Percentiles rank a stretch among this genome's conserved stretches.
Conservation (phyloP, 2,329 filamentous ascomycete genomes). For the Alternaria gaisen region DNA sequence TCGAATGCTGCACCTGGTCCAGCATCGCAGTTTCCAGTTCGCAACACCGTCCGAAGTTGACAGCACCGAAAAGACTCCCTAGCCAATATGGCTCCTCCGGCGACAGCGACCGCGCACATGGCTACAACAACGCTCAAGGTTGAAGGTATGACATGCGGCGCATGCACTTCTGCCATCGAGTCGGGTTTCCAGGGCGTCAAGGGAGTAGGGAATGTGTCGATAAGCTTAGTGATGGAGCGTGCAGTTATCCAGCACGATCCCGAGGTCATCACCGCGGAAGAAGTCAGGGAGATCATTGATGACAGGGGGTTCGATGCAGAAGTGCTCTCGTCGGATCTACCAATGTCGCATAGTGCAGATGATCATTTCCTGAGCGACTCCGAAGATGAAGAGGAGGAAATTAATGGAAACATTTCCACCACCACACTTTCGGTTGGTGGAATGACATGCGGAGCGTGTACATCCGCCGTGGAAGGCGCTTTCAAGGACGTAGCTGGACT, state of each 20-base stretch:
- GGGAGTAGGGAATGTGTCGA: conserved; percentile 85
- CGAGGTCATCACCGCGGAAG: conserved; percentile 73
- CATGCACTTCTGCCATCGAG: conserved; percentile 96
- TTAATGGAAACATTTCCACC: conserved; percentile 56
- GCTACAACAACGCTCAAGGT: conserved; percentile 91
- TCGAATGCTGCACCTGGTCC: conserved; percentile 6
- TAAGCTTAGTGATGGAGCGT: conserved; percentile 93
- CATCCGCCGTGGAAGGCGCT: conserved; percentile 81
- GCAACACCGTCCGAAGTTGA: background rate
- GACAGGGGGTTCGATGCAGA: conserved; percentile 92
- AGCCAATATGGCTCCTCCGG: conserved; percentile 37
- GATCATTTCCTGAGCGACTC: conserved; percentile 50
- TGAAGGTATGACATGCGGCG: conserved; percentile 86
- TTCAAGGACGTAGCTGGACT: conserved; percentile 79
- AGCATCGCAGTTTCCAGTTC: conserved; percentile 6
- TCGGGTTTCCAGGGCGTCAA: conserved; percentile 83
- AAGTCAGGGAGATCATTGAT: conserved; percentile 85
- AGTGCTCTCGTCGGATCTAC: conserved; percentile 82
- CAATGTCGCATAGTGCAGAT: conserved; percentile 56
- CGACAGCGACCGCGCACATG: conserved; percentile 64
- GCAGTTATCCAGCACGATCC: conserved; percentile 94
- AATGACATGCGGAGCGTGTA: conserved; percentile 93
- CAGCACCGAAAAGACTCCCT: conserved; percentile 11
- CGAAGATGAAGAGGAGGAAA: conserved; percentile 43
- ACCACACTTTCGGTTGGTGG: conserved; percentile 83